Conservation (phyloP, 1,284 basidiomycete species). For the Boletus smithii region DNA sequence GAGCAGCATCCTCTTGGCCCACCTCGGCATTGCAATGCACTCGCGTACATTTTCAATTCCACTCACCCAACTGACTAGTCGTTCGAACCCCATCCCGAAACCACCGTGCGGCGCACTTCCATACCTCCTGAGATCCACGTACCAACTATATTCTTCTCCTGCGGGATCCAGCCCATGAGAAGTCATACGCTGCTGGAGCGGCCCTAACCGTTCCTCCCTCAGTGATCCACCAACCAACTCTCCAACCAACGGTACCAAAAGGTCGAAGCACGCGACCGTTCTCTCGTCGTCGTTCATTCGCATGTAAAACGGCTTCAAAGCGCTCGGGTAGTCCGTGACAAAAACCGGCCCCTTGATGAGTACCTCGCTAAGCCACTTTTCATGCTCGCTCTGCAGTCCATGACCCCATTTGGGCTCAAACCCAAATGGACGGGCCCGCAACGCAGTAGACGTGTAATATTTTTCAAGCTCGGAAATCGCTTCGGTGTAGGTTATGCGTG, state of each 20-base stretch:
- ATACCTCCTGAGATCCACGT: conserved; percentile 73
- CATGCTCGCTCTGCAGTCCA: conserved; percentile 84
- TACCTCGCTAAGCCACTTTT: conserved; percentile 81
- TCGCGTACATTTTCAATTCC: conserved; percentile 86
- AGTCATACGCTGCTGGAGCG: conserved; percentile 54
- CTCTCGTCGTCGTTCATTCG: conserved; percentile 47
- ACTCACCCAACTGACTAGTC: conserved; percentile 80
- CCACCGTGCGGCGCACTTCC: conserved; percentile 90
- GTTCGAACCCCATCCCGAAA: conserved; percentile 91
- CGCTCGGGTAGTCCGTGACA: conserved; percentile 84
- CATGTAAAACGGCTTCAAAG: conserved; percentile 97
- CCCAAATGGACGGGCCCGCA: conserved; percentile 41
- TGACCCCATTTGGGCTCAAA: conserved; percentile 69
- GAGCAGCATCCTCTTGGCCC: conserved; percentile 76
- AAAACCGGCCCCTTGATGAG: conserved; percentile 77
- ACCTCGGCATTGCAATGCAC: conserved; percentile 86
- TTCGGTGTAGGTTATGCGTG: conserved; percentile 77
- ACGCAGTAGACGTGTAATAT: conserved; percentile 30
- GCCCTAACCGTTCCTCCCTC: conserved; percentile 75
- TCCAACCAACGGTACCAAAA: conserved; percentile 84
- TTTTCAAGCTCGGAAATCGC: conserved; percentile 63
- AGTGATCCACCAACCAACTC: conserved; percentile 92
- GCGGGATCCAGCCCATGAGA: conserved; percentile 44
- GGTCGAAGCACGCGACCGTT: conserved; percentile 92
- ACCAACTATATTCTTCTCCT: conserved; percentile 74